Percentiles rank a stretch among this genome's conserved stretches.
phyloP scores from a whole-genome alignment of 371 early-diverging fungal genomes.

The Syncephalastrum monosporum region DNA sequence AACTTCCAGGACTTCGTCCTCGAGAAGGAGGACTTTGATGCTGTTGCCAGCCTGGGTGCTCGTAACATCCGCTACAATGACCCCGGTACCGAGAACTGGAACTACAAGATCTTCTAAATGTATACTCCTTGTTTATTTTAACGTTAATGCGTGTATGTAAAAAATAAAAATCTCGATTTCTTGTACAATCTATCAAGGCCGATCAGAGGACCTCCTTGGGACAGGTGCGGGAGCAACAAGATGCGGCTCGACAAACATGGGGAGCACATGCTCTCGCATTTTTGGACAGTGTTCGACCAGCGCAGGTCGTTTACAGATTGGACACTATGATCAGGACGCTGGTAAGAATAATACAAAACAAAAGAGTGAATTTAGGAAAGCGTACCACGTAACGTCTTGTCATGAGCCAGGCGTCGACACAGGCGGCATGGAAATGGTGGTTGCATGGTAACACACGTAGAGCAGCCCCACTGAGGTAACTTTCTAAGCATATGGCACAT shows the following conservation, averaged over 20 bases:
- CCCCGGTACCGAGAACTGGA: slow-evolving; percentile 43
- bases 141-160: too few relatives aligned
- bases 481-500: slow-evolving; percentile 94
- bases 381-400: slow-evolving; percentile 72
- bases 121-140: too few relatives aligned
- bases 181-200: too few relatives aligned
- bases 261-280: too few relatives aligned
- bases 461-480: slow-evolving; percentile 75
- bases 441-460: slow-evolving; percentile 82
- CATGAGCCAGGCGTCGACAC: slow-evolving; percentile 87
- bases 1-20: slow-evolving; percentile 59
- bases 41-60: slow-evolving; percentile 30
- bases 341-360: not conserved
- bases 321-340: slow-evolving; percentile 50
- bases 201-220: too few relatives aligned
- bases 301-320: slow-evolving; percentile 65
- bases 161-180: too few relatives aligned
- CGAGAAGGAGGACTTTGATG: slow-evolving; percentile 48
- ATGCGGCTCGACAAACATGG: too few relatives aligned
- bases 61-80: slow-evolving; percentile 47
- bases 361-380: not conserved
- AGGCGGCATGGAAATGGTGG: slow-evolving; percentile 88
- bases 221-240: too few relatives aligned
- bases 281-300: too few relatives aligned
- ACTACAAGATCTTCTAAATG: slow-evolving; percentile 30